Percentiles rank a stretch among this genome's conserved stretches.
phyloP scores from a whole-genome alignment of 345 rosid species.

The Clarkia xantiana region DNA sequence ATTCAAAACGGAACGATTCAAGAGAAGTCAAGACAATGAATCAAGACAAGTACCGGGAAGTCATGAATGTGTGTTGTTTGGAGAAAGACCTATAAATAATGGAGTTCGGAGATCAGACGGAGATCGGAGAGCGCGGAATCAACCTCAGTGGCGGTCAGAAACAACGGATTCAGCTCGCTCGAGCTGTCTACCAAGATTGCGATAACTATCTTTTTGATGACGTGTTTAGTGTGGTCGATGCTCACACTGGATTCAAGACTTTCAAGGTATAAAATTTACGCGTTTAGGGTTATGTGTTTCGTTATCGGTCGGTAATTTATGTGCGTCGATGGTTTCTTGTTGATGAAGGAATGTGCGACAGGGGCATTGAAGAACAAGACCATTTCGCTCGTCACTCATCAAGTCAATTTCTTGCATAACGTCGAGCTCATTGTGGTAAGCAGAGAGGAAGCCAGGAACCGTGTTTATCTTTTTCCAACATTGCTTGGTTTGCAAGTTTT shows the following conservation, averaged over 20 bases:
- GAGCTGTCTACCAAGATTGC: conserved; percentile 80
- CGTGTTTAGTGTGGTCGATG: conserved; percentile 92
- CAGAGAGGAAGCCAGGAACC: too few relatives aligned
- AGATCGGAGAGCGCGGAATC: conserved; percentile 93
- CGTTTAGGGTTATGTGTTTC: too few relatives aligned
- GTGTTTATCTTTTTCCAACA: too few relatives aligned
- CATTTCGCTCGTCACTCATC: conserved; percentile 78
- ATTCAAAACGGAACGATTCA: conserved; percentile 79
- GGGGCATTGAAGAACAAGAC: conserved; percentile 81
- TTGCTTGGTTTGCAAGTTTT: background rate
- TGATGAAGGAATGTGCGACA: conserved; percentile 67
- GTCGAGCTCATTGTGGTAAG: conserved; percentile 69
- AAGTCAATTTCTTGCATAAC: conserved; percentile 88
- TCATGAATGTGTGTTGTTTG: conserved; percentile 57
- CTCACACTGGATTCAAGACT: conserved; percentile 85
- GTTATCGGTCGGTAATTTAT: background rate
- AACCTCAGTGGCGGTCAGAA: conserved; percentile 98
- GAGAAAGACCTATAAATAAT: conserved; percentile 84
- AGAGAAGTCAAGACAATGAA: conserved; percentile 82
- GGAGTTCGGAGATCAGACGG: conserved; percentile 92
- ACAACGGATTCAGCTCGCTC: conserved; percentile 87
- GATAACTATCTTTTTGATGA: conserved; percentile 90
- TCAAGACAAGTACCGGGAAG: conserved; percentile 41
- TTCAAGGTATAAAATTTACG: conserved; percentile 38
- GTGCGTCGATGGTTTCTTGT: background rate